Base-by-base conservation (phyloP, 345 rosid genomes). In the Gossypium rotundifolium region DNA sequence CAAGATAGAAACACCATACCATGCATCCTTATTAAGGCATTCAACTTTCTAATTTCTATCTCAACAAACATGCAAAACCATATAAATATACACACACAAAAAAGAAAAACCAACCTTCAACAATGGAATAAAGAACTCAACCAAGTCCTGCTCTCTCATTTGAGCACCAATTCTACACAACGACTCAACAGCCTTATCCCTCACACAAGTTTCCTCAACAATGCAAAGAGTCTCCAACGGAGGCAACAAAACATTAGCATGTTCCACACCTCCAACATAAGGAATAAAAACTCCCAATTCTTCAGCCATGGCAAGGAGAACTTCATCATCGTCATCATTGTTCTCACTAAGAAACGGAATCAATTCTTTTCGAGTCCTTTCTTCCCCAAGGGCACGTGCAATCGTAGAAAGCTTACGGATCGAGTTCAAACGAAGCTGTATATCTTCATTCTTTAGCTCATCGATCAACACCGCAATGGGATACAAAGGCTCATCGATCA, bases 281-380 rank as follows among this genome's bases (percentile, higher is more conserved):
- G 93, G 96, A 75, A 89, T 86, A 76, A 90, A 90, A 66, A 84
- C 91, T 18, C 96, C 96, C 82, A 91, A 52, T 77, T 91, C 96
- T 73, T 91, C 93, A 0, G 93, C 90, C 96, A 91, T 89, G 3
- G 93, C 91, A 55, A 91, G 85, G 59, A 91, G 88, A 55, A 91
- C 90, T 83, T 89, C 96, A 18, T 91, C 96, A 33, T 89, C 96
- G 6, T 91, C 96, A 5, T 91, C 96, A 74, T 91, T 91, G 72
- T 86, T 91, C 76, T 91, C 96, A 16, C 89, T 87, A 18, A 91
- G 82, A 78, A 91, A 91, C 0, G 93, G 96, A 22, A 91, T 87
- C 83, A 91, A 75, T 81, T 91, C 96, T 79, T 86, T 89, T 7
- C 96, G 80, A 0, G 96, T 89, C 75, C 93, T 81, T 75, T 90